phyloP scores from a whole-genome alignment of 331 rosid genomes.

The Quercus phellos region DNA sequence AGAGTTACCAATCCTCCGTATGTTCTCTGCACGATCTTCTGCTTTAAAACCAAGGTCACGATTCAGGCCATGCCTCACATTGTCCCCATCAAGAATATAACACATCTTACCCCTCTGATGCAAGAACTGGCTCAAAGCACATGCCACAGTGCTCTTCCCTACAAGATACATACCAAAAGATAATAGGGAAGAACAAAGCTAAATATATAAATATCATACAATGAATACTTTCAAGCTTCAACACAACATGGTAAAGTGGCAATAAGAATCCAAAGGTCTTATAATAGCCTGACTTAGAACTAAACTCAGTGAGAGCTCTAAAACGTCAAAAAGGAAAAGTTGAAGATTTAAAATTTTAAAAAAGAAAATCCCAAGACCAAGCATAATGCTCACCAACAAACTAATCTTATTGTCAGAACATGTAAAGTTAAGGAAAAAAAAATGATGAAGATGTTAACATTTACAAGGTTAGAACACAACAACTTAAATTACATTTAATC shows the following conservation, averaged over 20 bases:
- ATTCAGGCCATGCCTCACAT: constrained; percentile 87
- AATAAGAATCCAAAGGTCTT: background rate
- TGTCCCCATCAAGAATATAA: constrained; percentile 93
- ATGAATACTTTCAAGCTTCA: background rate
- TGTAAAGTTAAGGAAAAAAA: background rate
- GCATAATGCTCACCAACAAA: background rate
- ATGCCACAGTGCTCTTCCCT: constrained; percentile 94
- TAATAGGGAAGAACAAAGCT: constrained; percentile 2
- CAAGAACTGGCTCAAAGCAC: constrained; percentile 76
- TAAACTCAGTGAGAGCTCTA: background rate
- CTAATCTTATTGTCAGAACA: background rate
- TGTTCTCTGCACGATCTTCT: constrained; percentile 90
- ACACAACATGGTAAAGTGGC: background rate
- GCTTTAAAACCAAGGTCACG: constrained; percentile 79
- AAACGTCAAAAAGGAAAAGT: no score
- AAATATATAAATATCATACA: background rate
- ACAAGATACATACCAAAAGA: constrained; percentile 26
- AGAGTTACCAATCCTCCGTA: constrained; percentile 75
- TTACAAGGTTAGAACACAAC: background rate
- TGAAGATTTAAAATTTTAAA: background rate
- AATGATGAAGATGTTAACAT: background rate
- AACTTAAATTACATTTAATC: background rate
- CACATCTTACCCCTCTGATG: constrained; percentile 68
- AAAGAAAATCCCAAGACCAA: background rate
- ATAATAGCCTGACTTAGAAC: background rate